Base-by-base conservation (phyloP, 768 basidiomycete species). In the Boletus sp. region DNA sequence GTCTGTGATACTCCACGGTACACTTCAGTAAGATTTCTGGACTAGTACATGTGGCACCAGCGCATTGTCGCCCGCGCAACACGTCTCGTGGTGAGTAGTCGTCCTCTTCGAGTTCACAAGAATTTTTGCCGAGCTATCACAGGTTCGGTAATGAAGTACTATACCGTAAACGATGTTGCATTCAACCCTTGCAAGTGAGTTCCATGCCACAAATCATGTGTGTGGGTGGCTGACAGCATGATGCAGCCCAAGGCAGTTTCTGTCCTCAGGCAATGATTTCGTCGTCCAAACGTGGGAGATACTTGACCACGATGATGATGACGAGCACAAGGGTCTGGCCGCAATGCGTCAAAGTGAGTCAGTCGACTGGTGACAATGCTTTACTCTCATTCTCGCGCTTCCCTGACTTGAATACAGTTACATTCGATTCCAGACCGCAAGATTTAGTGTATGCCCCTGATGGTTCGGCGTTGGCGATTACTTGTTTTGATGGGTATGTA, bases 101-200 rank as follows among this genome's bases (percentile, higher is more conserved):
- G 5, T 36, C 35, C 6, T 15, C 14, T 33, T 17, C 12, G 20
- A 33, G 28, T 32, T 30, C 10, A 36, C n/a, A n/a, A 45, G 1
- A 10, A 18, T 47, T 20, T 29, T n/a, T 15, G 32, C 32, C 35
- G 42, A 52, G 35, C 35, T 7, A 7, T 32, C 42, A 18, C 40
- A 66, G 69, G 61, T 41, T 58, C 54, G 36, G 55, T 57, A 9
- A 70, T 52, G 17, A 83, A 82, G 59, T 74, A 84, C 57, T 85
- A 83, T 56, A 73, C 80, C 1, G 77, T 87, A 0, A 77, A 79
- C 48, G 83, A 85, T 55, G 73, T 85, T 39, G 79, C 78, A 20
- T 82, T 84, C 55, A 78, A 83, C 63, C 82, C 83, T 1, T 62
- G 55, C 56, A 74, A 77, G 83, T 81, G 64, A 55, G 73, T 50